A percentile compares a stretch with the other conserved stretches of the same genome.
Evolutionary conservation across 2,329 filamentous ascomycete genomes (phyloP).

Genomic region (Thyridium curvatum): DNA sequence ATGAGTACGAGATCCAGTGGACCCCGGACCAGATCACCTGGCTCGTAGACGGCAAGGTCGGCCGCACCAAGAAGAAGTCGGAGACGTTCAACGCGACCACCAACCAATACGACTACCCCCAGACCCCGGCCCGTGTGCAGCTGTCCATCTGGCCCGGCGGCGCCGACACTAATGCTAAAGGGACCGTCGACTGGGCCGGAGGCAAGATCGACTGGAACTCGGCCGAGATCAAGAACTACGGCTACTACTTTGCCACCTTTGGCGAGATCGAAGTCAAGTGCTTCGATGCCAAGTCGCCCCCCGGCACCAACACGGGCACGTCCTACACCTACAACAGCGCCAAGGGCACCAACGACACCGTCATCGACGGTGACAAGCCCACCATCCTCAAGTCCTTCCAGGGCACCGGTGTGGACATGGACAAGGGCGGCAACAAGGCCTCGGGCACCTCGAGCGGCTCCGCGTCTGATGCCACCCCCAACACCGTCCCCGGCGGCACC

Average conservation of each 20-base stretch:
- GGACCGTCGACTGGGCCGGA: constrained; percentile 88
- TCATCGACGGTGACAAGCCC: constrained; percentile 66
- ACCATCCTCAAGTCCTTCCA: constrained; percentile 74
- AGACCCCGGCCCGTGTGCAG: constrained; percentile 86
- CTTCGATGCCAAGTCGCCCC: constrained; percentile 57
- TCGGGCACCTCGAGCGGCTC: constrained; percentile 6
- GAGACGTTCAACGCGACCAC: constrained; percentile 82
- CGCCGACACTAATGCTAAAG: constrained; percentile 67
- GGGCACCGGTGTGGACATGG: constrained; percentile 74
- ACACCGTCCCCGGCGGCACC: constrained; percentile 22
- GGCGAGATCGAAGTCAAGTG: constrained; percentile 76
- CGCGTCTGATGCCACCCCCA: constrained; percentile 1
- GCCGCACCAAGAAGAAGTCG: constrained; percentile 66
- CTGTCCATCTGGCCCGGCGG: constrained; percentile 96
- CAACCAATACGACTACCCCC: constrained; percentile 80
- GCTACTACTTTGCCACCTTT: constrained; percentile 85
- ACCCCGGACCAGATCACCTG: constrained; percentile 79
- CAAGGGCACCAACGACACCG: constrained; percentile 66
- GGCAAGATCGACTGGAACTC: constrained; percentile 84
- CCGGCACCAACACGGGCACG: constrained; percentile 63
- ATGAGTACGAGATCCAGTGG: constrained; percentile 94
- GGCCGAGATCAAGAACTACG: constrained; percentile 65
- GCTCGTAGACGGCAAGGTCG: constrained; percentile 74
- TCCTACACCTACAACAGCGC: constrained; percentile 70
- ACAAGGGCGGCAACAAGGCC: constrained; percentile 27